Percentiles rank a stretch among this genome's conserved stretches.
Conservation (phyloP, 352 stramenopile genomes). For the Globisporangium mamillatum region DNA sequence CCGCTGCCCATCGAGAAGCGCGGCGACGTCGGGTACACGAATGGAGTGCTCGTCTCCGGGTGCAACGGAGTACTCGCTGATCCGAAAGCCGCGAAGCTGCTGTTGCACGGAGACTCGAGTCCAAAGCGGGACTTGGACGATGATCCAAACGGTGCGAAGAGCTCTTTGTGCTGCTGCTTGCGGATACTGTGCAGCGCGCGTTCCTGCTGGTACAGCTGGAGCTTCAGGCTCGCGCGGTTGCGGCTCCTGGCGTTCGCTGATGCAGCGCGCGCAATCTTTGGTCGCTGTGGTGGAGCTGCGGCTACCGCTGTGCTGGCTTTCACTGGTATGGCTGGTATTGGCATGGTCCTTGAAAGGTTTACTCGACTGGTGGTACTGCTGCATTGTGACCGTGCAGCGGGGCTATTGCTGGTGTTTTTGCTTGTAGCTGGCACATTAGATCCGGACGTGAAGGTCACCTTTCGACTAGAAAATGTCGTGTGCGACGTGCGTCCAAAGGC, state of each 20-base stretch:
- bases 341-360: neutral
- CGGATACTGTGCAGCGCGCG: neutral
- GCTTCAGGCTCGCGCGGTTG: neutral
- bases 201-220: neutral
- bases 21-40: conserved; percentile 22
- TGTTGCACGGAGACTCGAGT: neutral
- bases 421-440: neutral
- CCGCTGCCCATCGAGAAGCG: conserved; percentile 24
- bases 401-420: neutral
- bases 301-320: neutral
- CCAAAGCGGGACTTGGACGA: conserved; percentile 33
- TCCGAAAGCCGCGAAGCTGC: neutral
- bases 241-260: conserved; percentile 2
- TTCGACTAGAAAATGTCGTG: conserved; percentile 11
- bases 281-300: neutral
- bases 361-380: neutral
- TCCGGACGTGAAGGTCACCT: neutral
- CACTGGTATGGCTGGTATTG: neutral
- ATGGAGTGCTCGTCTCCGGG: conserved; percentile 21
- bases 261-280: neutral
- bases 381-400: neutral
- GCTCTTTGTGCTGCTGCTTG: neutral
- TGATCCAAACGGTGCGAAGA: conserved; percentile 28
- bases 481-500: conserved; percentile 22
- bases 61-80: conserved; percentile 17